These are phyloP conservation scores for Fraxinus albicans DNA, from an alignment of 305 asterid genomes.

Conservation along the genomic window DNA sequence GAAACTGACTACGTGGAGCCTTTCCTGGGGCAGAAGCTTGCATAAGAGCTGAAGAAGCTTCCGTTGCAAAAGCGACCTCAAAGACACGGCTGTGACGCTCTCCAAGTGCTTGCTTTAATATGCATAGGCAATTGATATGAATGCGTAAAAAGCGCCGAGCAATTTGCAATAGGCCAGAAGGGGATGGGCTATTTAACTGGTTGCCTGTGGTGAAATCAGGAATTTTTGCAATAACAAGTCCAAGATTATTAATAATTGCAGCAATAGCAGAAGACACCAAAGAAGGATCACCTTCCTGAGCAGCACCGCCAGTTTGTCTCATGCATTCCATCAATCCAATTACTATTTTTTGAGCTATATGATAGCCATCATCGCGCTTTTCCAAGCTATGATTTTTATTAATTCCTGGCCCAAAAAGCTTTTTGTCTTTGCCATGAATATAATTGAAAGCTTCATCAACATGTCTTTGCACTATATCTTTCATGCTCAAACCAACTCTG, in stretches of 20 bases:
- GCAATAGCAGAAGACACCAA: conserved; percentile 93
- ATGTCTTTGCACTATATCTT: conserved; percentile 77
- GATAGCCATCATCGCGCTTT: conserved; percentile 69
- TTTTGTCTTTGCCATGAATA: conserved; percentile 71
- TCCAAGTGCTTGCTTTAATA: conserved; percentile 94
- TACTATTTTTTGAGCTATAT: conserved; percentile 79
- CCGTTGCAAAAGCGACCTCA: conserved; percentile 95
- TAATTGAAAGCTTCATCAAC: conserved; percentile 73
- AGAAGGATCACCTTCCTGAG: conserved; percentile 99
- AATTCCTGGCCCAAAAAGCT: conserved; percentile 53
- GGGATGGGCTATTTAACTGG: conserved; percentile 46
- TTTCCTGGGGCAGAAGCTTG: conserved; percentile 75
- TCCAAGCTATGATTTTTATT: conserved; percentile 57
- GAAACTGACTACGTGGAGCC: conserved; percentile 73
- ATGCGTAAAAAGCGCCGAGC: conserved; percentile 75
- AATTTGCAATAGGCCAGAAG: conserved; percentile 55
- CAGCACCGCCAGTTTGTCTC: conserved; percentile 99
- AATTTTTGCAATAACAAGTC: conserved; percentile 70
- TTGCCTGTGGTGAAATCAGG: conserved; percentile 56
- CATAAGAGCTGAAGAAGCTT: conserved; percentile 78
- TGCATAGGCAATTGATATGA: conserved; percentile 75
- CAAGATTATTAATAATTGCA: conserved; percentile 78
- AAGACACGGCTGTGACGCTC: conserved; percentile 98
- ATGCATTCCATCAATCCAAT: conserved; percentile 92
- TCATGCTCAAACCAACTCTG: conserved; percentile 88